Percentiles rank a stretch among this genome's conserved stretches.
phyloP scores from a whole-genome alignment of 1,284 basidiomycete genomes.

The Cryptococcus sp. region DNA sequence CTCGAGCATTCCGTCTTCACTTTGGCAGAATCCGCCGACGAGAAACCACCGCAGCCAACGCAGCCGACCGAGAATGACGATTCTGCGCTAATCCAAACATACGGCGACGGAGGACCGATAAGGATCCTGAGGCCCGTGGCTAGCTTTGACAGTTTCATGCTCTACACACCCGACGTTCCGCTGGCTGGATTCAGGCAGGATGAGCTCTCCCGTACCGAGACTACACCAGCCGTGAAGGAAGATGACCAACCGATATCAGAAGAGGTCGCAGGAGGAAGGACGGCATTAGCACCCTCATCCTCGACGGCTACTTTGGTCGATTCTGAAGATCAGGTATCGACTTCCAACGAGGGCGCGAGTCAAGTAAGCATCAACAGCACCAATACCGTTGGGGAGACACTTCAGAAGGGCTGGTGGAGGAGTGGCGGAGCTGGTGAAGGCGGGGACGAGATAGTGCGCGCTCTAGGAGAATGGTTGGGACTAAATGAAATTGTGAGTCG shows the following conservation, averaged over 20 bases:
- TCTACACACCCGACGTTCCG: slow-evolving; percentile 47
- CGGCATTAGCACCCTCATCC: neutral
- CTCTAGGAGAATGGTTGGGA: slow-evolving; percentile 48
- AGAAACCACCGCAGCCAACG: slow-evolving; percentile 1
- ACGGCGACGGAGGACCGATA: slow-evolving; percentile 15
- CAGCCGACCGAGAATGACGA: neutral
- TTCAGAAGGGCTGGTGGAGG: slow-evolving; percentile 44
- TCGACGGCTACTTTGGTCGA: neutral
- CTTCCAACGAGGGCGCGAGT: neutral
- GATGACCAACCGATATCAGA: neutral
- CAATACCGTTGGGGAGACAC: neutral
- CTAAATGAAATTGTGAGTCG: slow-evolving; percentile 42
- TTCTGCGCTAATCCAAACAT: neutral
- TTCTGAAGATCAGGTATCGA: neutral
- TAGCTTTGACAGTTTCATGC: slow-evolving; percentile 33
- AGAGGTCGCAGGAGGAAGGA: neutral
- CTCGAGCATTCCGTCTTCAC: neutral
- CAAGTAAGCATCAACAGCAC: neutral
- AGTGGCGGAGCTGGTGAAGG: slow-evolving; percentile 46
- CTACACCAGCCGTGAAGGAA: neutral
- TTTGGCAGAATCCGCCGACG: neutral
- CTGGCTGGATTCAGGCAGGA: slow-evolving; percentile 36
- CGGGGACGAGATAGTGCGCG: slow-evolving; percentile 48
- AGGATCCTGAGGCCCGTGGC: slow-evolving; percentile 33
- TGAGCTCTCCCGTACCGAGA: slow-evolving; percentile 9